Evolutionary conservation across 176 grass and related monocot genomes (phyloP), one percentile per base, ranked within the genome.

Genomic region (Rhipidocladum racemiflorum): DNA sequence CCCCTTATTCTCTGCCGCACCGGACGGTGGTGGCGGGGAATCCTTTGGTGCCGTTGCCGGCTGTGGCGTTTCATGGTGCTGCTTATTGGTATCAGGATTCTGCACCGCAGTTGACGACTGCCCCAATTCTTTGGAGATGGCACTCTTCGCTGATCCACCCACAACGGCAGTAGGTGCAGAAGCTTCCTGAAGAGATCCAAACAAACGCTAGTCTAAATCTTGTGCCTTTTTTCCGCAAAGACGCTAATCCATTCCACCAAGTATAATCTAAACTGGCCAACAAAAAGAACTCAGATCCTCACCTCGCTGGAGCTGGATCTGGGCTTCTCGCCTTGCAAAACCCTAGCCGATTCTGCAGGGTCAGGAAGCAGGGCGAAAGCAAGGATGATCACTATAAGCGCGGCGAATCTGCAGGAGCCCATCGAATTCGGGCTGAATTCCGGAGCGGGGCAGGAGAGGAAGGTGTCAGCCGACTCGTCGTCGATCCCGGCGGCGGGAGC

Each of bases 291-390:
- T 2, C 32, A 4, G 7, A 42, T 65, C 59, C 70, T 88, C 67
- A 88, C 86, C 86, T 73, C 36, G 67, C 80, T 29, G 72, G 78
- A 70, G 78, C 57, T 48, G 78, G 78, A 70, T 72, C 57, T 57
- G 78, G 83, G 36, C 59, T 79, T 66, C 48, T 73, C 57, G 78
- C 72, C 88, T 61, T 73, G 78, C 65, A 77, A 75, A 82, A 65
- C 72, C 72, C 88, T 89, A 66, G 45, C 71, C 38, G 56, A 51
- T 44, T 35, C 76, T n/a, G 59, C 48, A 9, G 81, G 48, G 49
- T 10, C 9, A 2, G 73, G 56, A 4, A 82, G 78, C 72, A 82
- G 65, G 17, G 57, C 72, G 72, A 70, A 24, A 28, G 83, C 72
- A 7, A 90, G 83, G 27, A 90, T 55, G 48, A 89, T 65, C 55